Conservation (phyloP, 306 rosid genomes). For the Prunus kanzakura region DNA sequence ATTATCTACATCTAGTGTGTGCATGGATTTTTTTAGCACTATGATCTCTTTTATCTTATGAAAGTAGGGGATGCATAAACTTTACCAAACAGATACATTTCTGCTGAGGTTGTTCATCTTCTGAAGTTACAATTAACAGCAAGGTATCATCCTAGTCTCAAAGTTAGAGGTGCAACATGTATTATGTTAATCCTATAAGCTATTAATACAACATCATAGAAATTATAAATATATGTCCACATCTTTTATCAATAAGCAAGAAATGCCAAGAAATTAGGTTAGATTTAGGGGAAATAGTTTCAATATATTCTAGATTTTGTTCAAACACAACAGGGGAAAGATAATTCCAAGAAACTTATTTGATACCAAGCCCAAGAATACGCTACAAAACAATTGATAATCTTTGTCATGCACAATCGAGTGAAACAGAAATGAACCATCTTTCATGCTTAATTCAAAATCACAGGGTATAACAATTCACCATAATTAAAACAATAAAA, state of each 20-base stretch:
- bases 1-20: not conserved
- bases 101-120: constrained; percentile 6
- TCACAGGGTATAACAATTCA: not conserved
- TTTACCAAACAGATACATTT: not conserved
- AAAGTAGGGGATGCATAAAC: not conserved
- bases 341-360: too few relatives aligned
- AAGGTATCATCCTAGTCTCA: not conserved
- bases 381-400: too few relatives aligned
- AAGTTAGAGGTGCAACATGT: not conserved
- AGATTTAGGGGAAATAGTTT: not conserved
- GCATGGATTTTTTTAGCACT: not conserved
- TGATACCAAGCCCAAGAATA: too few relatives aligned
- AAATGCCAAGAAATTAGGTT: not conserved
- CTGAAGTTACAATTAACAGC: not conserved
- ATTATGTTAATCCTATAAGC: not conserved
- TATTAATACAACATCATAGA: not conserved
- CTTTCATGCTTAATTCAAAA: not conserved
- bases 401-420: too few relatives aligned
- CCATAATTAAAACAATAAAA: not conserved
- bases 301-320: not conserved
- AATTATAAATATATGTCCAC: not conserved
- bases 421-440: not conserved
- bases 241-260: not conserved
- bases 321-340: too few relatives aligned
- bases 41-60: not conserved